phyloP scores from a whole-genome alignment of 2,329 filamentous ascomycete genomes.

The Hymenoscyphus infarciens region DNA sequence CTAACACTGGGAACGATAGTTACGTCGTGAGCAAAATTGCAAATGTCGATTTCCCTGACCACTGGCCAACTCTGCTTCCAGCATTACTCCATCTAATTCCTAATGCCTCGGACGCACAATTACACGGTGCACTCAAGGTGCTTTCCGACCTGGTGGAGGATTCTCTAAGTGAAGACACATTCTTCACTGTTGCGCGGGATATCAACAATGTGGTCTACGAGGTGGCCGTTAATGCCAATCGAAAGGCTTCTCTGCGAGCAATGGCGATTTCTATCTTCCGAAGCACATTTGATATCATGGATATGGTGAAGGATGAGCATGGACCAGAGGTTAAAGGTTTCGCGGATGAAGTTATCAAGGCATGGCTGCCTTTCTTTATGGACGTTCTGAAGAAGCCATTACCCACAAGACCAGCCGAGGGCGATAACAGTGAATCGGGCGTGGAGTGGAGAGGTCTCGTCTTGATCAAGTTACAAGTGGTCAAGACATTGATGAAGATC shows the following conservation, averaged over 20 bases:
- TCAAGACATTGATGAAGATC: slow-evolving; percentile 90
- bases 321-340: slow-evolving; percentile 82
- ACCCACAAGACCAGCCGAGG: slow-evolving; percentile 54
- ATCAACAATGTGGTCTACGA: slow-evolving; percentile 81
- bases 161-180: slow-evolving; percentile 88
- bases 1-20: slow-evolving; percentile 37
- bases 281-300: slow-evolving; percentile 88
- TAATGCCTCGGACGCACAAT: slow-evolving; percentile 69
- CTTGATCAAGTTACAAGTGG: slow-evolving; percentile 86
- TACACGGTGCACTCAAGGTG: slow-evolving; percentile 87
- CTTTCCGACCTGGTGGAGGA: slow-evolving; percentile 89
- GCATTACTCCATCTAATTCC: slow-evolving; percentile 74
- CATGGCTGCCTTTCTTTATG: slow-evolving; percentile 89
- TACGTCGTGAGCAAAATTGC: slow-evolving; percentile 90
- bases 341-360: slow-evolving; percentile 76
- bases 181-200: slow-evolving; percentile 83
- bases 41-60: slow-evolving; percentile 85
- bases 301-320: slow-evolving; percentile 95
- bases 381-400: slow-evolving; percentile 71
- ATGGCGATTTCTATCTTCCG: slow-evolving; percentile 88
- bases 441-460: slow-evolving; percentile 79
- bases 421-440: slow-evolving; percentile 54
- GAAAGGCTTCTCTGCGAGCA: slow-evolving; percentile 73
- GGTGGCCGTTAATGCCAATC: slow-evolving; percentile 71
- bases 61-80: slow-evolving; percentile 88